Percentiles rank a stretch among this genome's conserved stretches.
Conservation (phyloP, 306 rosid species). For the Hylodesmum podocarpum region DNA sequence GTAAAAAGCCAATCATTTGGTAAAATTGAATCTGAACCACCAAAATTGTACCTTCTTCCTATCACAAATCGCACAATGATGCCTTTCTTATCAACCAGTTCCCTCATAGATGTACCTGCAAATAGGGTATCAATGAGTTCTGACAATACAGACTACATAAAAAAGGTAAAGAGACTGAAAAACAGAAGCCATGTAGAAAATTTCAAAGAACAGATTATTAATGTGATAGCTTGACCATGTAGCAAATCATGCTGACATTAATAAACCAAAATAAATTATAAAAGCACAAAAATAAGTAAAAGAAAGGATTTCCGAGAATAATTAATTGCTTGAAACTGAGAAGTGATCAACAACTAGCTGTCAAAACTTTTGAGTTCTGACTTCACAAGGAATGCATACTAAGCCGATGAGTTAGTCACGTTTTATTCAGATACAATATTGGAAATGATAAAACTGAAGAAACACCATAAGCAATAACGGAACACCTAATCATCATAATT, state of each 20-base stretch:
- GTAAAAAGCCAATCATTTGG: slow-evolving; percentile 20
- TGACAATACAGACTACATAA: neutral
- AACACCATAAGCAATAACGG: neutral
- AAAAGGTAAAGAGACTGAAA: slow-evolving; percentile 23
- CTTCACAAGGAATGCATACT: slow-evolving; percentile 20
- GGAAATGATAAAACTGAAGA: slow-evolving; percentile 14
- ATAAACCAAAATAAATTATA: slow-evolving; percentile 17
- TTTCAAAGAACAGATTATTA: neutral
- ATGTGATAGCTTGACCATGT: slow-evolving; percentile 1
- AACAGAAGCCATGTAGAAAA: neutral
- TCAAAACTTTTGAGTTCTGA: slow-evolving; percentile 11
- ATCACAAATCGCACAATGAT: slow-evolving; percentile 59
- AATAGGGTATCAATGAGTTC: neutral
- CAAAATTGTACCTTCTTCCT: slow-evolving; percentile 58
- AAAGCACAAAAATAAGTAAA: neutral
- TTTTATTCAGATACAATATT: slow-evolving; percentile 21
- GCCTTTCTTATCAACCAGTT: slow-evolving; percentile 49
- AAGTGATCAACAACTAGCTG: neutral
- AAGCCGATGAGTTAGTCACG: slow-evolving; percentile 8
- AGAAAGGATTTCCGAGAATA: neutral
- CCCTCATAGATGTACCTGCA: slow-evolving; percentile 51
- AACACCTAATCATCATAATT: neutral
- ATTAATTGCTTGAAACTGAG: slow-evolving; percentile 4
- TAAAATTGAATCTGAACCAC: slow-evolving; percentile 27
- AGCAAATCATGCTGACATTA: neutral